These are phyloP conservation scores for Boechera stricta DNA, from an alignment of 345 rosid species.

Conservation along the genomic window DNA sequence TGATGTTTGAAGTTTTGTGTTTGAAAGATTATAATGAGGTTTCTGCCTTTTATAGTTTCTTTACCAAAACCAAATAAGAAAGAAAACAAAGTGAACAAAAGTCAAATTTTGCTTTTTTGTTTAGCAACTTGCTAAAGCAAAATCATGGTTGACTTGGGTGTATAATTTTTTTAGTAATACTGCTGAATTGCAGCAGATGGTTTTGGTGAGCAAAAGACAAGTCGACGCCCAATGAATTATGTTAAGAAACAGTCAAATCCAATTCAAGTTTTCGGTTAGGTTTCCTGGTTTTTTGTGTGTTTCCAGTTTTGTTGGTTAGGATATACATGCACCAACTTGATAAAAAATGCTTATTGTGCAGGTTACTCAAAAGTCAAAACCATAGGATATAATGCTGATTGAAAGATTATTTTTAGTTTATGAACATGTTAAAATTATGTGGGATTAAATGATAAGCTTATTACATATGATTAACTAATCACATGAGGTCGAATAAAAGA, in stretches of 20 bases:
- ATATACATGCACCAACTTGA: background rate
- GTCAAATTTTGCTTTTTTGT: constrained; percentile 16
- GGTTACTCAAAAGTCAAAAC: background rate
- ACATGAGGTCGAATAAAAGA: too few species aligned
- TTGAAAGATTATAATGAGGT: background rate
- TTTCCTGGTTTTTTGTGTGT: background rate
- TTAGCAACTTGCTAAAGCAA: constrained; percentile 21
- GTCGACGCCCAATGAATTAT: constrained; percentile 19
- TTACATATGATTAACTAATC: background rate
- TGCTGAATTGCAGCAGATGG: constrained; percentile 28
- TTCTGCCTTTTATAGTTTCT: constrained; percentile 34
- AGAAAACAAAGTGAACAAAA: constrained; percentile 14
- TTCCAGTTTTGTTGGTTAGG: constrained; percentile 14
- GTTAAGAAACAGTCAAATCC: background rate
- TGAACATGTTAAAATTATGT: too few species aligned
- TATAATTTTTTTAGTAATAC: background rate
- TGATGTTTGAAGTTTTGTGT: constrained; percentile 28
- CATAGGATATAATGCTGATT: background rate
- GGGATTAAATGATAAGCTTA: background rate
- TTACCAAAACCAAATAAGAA: background rate
- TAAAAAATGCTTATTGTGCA: background rate
- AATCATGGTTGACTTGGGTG: background rate
- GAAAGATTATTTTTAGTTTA: background rate
- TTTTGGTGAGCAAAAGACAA: constrained; percentile 21
- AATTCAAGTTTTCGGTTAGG: background rate